Conservation (phyloP, 2,329 filamentous ascomycete genomes). For the Apiospora sp. region DNA sequence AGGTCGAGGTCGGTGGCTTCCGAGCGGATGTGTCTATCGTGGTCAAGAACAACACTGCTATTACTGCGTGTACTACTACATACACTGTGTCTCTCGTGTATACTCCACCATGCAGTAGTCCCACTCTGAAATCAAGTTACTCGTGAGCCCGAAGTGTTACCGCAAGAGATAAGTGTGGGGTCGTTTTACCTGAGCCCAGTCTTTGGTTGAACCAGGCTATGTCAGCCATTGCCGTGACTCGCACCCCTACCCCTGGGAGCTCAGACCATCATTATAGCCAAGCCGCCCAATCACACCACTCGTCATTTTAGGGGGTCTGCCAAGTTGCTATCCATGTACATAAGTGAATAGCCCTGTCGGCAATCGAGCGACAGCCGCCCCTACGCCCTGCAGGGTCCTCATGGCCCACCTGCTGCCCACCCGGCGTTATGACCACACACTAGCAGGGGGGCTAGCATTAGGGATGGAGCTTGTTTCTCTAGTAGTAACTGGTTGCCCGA, state of each 20-base stretch:
- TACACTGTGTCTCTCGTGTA: not conserved
- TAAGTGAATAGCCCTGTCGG: not conserved
- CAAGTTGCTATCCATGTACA: no score
- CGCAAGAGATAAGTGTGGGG: not conserved
- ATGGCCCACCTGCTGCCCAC: no score
- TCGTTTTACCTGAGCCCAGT: not conserved
- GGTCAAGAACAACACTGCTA: not conserved
- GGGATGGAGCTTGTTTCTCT: not conserved
- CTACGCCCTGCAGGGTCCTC: no score
- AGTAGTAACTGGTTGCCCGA: not conserved
- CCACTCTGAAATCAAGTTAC: not conserved
- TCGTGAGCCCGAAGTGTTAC: not conserved
- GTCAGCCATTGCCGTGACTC: conserved; percentile 1
- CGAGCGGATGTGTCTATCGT: not conserved
- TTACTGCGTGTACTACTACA: no score
- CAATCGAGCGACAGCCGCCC: not conserved
- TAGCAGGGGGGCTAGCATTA: not conserved
- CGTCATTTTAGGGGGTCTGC: not conserved
- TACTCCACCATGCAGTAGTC: not conserved
- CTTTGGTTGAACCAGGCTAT: not conserved
- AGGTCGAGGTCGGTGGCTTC: not conserved
- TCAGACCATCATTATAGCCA: no score
- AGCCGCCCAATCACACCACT: no score
- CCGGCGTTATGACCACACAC: not conserved
- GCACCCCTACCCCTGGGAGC: not conserved